These are phyloP conservation scores for Verruconis gallopava DNA, from an alignment of 2,329 filamentous ascomycete species.

Conservation along the genomic window DNA sequence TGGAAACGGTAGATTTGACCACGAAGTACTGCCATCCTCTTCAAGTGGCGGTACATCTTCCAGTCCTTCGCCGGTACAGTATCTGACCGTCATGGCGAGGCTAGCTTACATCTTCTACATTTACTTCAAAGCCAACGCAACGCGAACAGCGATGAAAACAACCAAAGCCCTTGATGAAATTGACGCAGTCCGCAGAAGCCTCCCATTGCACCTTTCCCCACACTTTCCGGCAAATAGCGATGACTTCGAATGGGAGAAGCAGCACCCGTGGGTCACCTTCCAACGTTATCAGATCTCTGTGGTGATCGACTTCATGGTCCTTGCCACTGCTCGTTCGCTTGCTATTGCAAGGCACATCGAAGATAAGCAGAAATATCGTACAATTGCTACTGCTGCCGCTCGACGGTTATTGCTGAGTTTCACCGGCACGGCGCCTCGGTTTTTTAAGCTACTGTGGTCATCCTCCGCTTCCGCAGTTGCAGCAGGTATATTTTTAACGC, in stretches of 20 bases:
- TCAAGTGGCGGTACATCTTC: background rate
- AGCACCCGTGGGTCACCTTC: background rate
- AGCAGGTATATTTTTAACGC: conserved; percentile 6
- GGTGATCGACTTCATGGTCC: conserved; percentile 1
- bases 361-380: conserved; percentile 5
- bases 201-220: conserved; percentile 7
- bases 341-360: conserved; percentile 6
- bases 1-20: background rate
- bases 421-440: background rate
- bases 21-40: background rate
- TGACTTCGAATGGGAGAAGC: conserved; percentile 9
- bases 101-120: conserved; percentile 11
- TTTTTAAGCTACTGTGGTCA: conserved; percentile 9
- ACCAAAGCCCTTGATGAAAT: conserved; percentile 10
- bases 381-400: conserved; percentile 4
- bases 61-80: conserved; percentile 8
- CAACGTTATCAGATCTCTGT: background rate
- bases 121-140: conserved; percentile 10
- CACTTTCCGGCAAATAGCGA: conserved; percentile 9
- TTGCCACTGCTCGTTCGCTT: conserved; percentile 8
- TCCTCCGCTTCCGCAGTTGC: conserved; percentile 8
- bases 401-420: conserved; percentile 3
- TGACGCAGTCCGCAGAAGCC: conserved; percentile 7
- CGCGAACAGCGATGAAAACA: conserved; percentile 8
- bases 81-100: conserved; percentile 7